Percentiles rank a stretch among this genome's conserved stretches.
phyloP scores from a whole-genome alignment of 2,329 filamentous ascomycete genomes.

The Fusarium sp. region DNA sequence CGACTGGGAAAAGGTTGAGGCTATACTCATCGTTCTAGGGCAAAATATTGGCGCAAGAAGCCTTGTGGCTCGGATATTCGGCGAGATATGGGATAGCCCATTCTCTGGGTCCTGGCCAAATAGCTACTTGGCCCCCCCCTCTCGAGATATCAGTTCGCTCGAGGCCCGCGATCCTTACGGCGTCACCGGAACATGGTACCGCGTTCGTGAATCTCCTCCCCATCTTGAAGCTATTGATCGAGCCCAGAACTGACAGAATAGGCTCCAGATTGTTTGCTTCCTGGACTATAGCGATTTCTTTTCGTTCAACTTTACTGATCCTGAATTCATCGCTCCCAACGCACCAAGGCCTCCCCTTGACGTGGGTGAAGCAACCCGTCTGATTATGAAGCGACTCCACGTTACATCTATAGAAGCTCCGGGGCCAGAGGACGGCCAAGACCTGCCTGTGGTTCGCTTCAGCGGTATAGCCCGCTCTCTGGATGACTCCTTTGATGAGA shows the following conservation, averaged over 20 bases:
- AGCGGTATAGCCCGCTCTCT: conserved; percentile 68
- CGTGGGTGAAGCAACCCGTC: conserved; percentile 71
- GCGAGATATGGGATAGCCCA: conserved; percentile 62
- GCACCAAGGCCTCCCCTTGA: conserved; percentile 63
- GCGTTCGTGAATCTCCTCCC: conserved; percentile 55
- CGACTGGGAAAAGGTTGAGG: conserved; percentile 84
- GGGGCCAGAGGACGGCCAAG: conserved; percentile 64
- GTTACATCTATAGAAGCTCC: conserved; percentile 69
- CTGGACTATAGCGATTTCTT: conserved; percentile 78
- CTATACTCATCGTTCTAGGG: conserved; percentile 73
- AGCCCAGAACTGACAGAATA: conserved; percentile 28
- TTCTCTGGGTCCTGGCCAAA: conserved; percentile 65
- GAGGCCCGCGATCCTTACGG: conserved; percentile 73
- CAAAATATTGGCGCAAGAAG: conserved; percentile 66
- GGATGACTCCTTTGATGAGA: conserved; percentile 72
- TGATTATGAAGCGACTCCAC: conserved; percentile 73
- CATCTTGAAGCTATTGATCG: background rate
- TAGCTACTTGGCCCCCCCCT: conserved; percentile 55
- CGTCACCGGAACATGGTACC: conserved; percentile 75
- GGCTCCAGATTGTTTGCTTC: conserved; percentile 55
- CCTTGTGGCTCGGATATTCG: conserved; percentile 57
- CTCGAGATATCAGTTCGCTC: conserved; percentile 53
- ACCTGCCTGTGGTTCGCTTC: conserved; percentile 73
- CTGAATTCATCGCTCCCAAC: conserved; percentile 51
- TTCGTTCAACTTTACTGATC: conserved; percentile 71